Conservation (phyloP, 1,284 basidiomycete genomes). For the Rhodofomes roseus region DNA sequence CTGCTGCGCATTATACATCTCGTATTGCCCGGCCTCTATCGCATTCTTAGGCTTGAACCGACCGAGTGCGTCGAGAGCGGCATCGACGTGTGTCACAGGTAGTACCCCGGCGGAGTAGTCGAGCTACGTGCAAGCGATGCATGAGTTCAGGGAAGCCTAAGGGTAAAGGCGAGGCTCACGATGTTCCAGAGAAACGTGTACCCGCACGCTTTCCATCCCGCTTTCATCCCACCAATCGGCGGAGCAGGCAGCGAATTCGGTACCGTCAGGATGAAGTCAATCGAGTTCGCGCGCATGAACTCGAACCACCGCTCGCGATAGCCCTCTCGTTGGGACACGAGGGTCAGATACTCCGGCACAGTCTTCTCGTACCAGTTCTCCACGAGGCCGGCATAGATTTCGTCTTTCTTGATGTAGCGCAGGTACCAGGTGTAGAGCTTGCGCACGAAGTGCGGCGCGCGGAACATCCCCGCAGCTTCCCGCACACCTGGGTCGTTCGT, state of each 20-base stretch:
- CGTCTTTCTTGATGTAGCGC: constrained; percentile 25
- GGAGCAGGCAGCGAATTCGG: constrained; percentile 57
- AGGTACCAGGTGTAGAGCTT: constrained; percentile 37
- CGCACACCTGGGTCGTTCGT: constrained; percentile 44
- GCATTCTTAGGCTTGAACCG: constrained; percentile 34
- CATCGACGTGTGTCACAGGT: constrained; percentile 68
- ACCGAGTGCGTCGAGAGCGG: constrained; percentile 45
- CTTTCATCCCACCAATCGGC: constrained; percentile 37
- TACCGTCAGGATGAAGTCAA: constrained; percentile 61
- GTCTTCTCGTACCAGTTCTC: constrained; percentile 40
- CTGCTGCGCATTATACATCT: constrained; percentile 51
- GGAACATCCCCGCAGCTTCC: constrained; percentile 26
- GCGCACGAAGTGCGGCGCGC: constrained; percentile 38
- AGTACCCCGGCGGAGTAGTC: constrained; percentile 72
- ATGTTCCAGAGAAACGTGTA: constrained; percentile 55
- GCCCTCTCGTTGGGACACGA: constrained; percentile 50
- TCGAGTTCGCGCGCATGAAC: constrained; percentile 24
- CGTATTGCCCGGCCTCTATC: constrained; percentile 29
- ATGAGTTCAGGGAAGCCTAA: background rate
- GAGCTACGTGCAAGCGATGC: constrained; percentile 36
- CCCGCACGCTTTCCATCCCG: constrained; percentile 26
- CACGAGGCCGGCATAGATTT: constrained; percentile 36
- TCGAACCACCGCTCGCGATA: constrained; percentile 40
- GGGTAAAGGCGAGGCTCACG: constrained; percentile 33
- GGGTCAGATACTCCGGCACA: constrained; percentile 54